Conservation (phyloP, 139 green algal species). For the Chlorella sp. region DNA sequence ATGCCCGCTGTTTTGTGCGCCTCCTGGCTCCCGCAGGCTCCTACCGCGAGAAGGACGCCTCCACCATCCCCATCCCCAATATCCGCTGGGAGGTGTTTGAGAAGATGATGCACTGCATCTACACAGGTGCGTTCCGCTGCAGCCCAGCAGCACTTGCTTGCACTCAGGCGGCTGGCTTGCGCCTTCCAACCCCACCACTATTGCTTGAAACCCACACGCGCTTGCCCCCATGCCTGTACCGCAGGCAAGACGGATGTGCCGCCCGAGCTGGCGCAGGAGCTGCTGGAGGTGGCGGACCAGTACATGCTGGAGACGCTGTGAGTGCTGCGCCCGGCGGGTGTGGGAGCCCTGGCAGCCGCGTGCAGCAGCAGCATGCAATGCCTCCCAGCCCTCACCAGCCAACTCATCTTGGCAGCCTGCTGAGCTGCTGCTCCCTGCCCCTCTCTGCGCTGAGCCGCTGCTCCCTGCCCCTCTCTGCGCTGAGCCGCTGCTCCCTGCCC, state of each 20-base stretch:
- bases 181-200: no score
- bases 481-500: no score
- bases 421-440: no score
- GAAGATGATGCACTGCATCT: conserved; percentile 93
- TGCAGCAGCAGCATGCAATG: no score
- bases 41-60: conserved; percentile 87
- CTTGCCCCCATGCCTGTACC: not conserved
- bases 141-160: not conserved
- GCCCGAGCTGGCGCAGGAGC: conserved; percentile 70
- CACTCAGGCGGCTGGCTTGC: not conserved
- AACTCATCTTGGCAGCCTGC: no score
- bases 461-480: no score
- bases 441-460: no score
- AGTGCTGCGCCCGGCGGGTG: no score
- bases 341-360: no score
- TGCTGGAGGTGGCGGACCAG: conserved; percentile 85
- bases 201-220: not conserved
- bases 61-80: conserved; percentile 94
- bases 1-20: no score
- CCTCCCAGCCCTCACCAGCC: no score
- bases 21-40: conserved; percentile 37
- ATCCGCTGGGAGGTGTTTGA: conserved; percentile 88
- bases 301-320: conserved; percentile 94
- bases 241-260: conserved; percentile 68
- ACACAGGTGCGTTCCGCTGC: conserved; percentile 87